Base-by-base conservation (phyloP, 2,329 filamentous ascomycete species). In the Pseudogymnoascus sp. region DNA sequence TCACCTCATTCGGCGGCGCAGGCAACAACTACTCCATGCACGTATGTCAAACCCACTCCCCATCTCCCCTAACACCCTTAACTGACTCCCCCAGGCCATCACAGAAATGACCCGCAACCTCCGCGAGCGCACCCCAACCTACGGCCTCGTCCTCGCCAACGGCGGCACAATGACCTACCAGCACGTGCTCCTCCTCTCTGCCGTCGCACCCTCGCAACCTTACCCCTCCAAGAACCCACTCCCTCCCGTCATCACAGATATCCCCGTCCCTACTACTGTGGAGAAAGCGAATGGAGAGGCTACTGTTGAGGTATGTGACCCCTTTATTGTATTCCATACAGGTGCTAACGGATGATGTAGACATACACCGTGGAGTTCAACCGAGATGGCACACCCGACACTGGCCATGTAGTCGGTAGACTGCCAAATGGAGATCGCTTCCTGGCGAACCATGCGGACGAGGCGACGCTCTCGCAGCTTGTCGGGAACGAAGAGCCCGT, bases 11-110 rank as follows among this genome's bases (percentile, higher is more conserved):
- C 62, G 86, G 86, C 0, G 86, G 86, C 0, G 86, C 86, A 5
- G 86, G 86, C 0, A 89, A 89, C 64, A 88, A 88, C 60, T 89
- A 89, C 63, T 86, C 83, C 0, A 83, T 88, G 79, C 85, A 89
- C 73, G 84, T 81, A 70, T 68, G 74, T 71, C 35, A 5, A 39
- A 6, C 11, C 34, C 8, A 18, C 11, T 41, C 5, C 4, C 6
- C 5, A 14, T 12, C 20, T n/a, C 12, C 20, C 11, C 22, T 9
- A 12, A 14, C 60, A 11, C 35, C 1, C 2, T 4, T 50, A 38
- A 18, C 6, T 28, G 37, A 64, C 34, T 60, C 16, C 25, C 30
- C 0, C 6, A 75, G 75, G 81, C 74, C 11, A 77, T 85, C 28
- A 81, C 78, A 8, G 80, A 80, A 67, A 82, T 85, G 76, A 74